Evolutionary conservation across 2,329 filamentous ascomycete genomes (phyloP).

Genomic region (Rutstroemia sp.): DNA sequence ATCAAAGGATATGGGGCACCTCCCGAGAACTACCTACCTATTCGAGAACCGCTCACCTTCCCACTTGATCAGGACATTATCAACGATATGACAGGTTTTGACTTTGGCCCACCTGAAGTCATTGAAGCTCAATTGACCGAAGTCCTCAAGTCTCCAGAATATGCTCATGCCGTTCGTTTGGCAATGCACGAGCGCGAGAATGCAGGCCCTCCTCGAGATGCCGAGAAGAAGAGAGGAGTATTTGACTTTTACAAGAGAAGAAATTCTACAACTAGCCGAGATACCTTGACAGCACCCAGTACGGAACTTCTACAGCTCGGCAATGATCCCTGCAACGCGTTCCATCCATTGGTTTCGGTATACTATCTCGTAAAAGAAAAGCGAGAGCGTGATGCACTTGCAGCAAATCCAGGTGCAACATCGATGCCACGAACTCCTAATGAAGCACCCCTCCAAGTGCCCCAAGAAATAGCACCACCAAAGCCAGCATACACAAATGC

Average conservation of each 20-base stretch:
- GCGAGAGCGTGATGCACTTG: slow-evolving; percentile 64
- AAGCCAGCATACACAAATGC: slow-evolving; percentile 86
- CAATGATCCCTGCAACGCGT: slow-evolving; percentile 85
- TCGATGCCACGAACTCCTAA: slow-evolving; percentile 48
- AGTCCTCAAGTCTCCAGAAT: slow-evolving; percentile 89
- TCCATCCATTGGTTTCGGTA: slow-evolving; percentile 82
- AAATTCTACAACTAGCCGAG: slow-evolving; percentile 81
- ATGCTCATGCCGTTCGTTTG: slow-evolving; percentile 73
- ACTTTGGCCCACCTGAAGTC: slow-evolving; percentile 81
- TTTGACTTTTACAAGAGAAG: slow-evolving; percentile 97
- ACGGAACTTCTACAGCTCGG: slow-evolving; percentile 77
- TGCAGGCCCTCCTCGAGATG: slow-evolving; percentile 44
- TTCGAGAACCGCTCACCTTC: slow-evolving; percentile 74
- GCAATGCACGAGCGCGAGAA: slow-evolving; percentile 60
- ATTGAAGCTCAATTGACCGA: slow-evolving; percentile 77
- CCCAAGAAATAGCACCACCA: slow-evolving; percentile 66
- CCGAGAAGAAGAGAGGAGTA: slow-evolving; percentile 75
- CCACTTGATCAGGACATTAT: slow-evolving; percentile 80
- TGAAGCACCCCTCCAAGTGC: slow-evolving; percentile 50
- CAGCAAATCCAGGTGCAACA: slow-evolving; percentile 51
- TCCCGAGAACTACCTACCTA: slow-evolving; percentile 82
- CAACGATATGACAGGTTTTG: slow-evolving; percentile 94
- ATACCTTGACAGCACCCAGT: slow-evolving; percentile 79
- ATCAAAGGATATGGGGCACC: slow-evolving; percentile 80
- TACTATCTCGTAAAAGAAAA: slow-evolving; percentile 98